These are phyloP conservation scores for Ascochyta koolunga DNA, from an alignment of 2,329 filamentous ascomycete genomes.

Conservation along the genomic window DNA sequence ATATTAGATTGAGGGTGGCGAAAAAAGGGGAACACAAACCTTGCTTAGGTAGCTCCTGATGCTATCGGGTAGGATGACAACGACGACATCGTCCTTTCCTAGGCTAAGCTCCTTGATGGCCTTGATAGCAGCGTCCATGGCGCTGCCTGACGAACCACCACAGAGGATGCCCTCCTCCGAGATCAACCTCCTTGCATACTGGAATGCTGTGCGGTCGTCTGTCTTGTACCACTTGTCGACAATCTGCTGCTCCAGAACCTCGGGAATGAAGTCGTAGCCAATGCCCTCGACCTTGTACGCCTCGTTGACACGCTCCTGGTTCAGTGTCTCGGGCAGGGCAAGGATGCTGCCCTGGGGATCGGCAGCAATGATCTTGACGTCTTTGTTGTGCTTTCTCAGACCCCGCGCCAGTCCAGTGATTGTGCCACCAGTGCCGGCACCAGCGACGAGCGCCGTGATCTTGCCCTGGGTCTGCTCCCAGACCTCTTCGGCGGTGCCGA, in stretches of 20 bases:
- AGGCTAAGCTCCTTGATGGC: slow-evolving; percentile 79
- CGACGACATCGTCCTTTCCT: slow-evolving; percentile 82
- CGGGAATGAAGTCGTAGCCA: slow-evolving; percentile 96
- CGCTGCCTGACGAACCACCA: slow-evolving; percentile 91
- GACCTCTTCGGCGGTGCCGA: slow-evolving; percentile 93
- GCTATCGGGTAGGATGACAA: slow-evolving; percentile 92
- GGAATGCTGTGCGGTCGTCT: slow-evolving; percentile 87
- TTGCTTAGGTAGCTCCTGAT: slow-evolving; percentile 98
- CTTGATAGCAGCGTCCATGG: slow-evolving; percentile 79
- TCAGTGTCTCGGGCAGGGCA: slow-evolving; percentile 78
- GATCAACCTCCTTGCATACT: slow-evolving; percentile 87
- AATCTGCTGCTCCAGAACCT: slow-evolving; percentile 79
- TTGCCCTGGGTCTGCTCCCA: slow-evolving; percentile 88
- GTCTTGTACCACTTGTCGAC: slow-evolving; percentile 99
- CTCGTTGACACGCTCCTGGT: slow-evolving; percentile 79
- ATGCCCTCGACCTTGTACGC: slow-evolving; percentile 98
- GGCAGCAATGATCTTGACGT: slow-evolving; percentile 88
- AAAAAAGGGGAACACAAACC: slow-evolving; percentile 42
- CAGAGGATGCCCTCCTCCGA: slow-evolving; percentile 92
- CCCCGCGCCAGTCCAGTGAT: slow-evolving; percentile 88
- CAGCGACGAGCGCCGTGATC: slow-evolving; percentile 83
- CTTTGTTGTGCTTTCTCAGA: slow-evolving; percentile 81
- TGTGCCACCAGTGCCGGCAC: slow-evolving; percentile 93
- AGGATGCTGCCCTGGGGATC: slow-evolving; percentile 93
- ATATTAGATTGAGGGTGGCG: slow-evolving; percentile 19